Conservation (phyloP, 164 flowering plant genomes). For the Dillenia turbinata region DNA sequence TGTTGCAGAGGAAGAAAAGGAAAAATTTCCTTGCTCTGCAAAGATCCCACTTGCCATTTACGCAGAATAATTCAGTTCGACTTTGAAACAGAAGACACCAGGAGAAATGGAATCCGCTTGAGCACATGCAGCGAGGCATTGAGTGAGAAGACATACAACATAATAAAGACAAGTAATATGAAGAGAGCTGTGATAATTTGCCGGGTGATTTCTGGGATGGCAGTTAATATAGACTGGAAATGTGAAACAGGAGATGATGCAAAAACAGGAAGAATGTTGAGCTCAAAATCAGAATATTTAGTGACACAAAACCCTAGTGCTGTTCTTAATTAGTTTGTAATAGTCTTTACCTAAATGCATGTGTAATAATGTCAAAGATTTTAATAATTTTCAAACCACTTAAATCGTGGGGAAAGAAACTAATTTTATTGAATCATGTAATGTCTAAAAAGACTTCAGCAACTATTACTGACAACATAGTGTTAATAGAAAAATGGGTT, state of each 20-base stretch:
- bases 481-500: too few relatives aligned
- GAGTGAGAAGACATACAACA: slow-evolving; percentile 3
- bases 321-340: slow-evolving; percentile 50
- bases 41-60: slow-evolving; percentile 29
- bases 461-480: too few relatives aligned
- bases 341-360: slow-evolving; percentile 26
- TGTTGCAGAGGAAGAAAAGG: slow-evolving; percentile 17
- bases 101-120: slow-evolving; percentile 22
- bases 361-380: too few relatives aligned
- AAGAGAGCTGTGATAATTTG: slow-evolving; percentile 44
- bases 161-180: slow-evolving; percentile 9
- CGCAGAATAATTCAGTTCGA: slow-evolving; percentile 33
- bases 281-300: slow-evolving; percentile 19
- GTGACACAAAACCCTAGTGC: slow-evolving; percentile 34
- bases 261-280: slow-evolving; percentile 6
- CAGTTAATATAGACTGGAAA: slow-evolving; percentile 15
- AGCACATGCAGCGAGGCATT: slow-evolving; percentile 18
- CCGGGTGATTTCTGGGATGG: slow-evolving; percentile 44
- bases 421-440: too few relatives aligned
- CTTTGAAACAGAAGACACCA: slow-evolving; percentile 23
- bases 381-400: neutral
- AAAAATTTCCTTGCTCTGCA: slow-evolving; percentile 26
- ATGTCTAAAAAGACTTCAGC: too few relatives aligned
- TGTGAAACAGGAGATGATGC: slow-evolving; percentile 29
- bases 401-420: too few relatives aligned